Base-by-base conservation (phyloP, 2,329 filamentous ascomycete species). In the Aspergillus pseudonomiae region DNA sequence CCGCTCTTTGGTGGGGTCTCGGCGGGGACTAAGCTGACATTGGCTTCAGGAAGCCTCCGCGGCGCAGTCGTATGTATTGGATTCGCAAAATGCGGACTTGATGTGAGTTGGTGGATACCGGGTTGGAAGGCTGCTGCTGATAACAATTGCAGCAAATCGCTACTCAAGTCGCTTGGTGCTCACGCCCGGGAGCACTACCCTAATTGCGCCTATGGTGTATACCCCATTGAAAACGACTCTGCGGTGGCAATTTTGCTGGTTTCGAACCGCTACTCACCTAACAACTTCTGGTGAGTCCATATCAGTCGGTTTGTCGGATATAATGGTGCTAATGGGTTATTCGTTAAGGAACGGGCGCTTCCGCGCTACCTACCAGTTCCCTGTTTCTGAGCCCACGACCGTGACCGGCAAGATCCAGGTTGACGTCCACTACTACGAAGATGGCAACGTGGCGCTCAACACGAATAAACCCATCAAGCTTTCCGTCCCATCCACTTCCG, bases 381-480 rank as follows among this genome's bases (percentile, higher is more conserved):
- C 89, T 66, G 89, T 93, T 0, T 82, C 88, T 1, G 70, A 74
- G 6, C 70, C 77, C 28, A 84, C 84, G 67, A 83, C 83, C 55
- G 82, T 98, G 50, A 88, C 89, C 43, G 95, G 95, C 71, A 88
- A 85, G 63, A 89, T 98, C 79, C 93, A 94, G 78, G 92, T 97
- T 60, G 94, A 98, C 71, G 94, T 99, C 58, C 95, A 99, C 84
- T 99, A 99, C 85, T 99, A 99, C 82, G 95, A 99, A 81, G 96
- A 99, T 76, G 95, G 95, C 66, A 99, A 99, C 76, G 95, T 99
- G 63, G 91, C 95, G 2, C 86, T 99, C 64, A 85, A 94, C 67
- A 97, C 95, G n/a, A 90, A 87, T 74, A 97, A 97, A 81, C 83
- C 90, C 12, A 77, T 94, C 14, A 84, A 84, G 0, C 77, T 86